These are phyloP conservation scores for Curvularia eragrostidis DNA, from an alignment of 2,329 filamentous ascomycete species.

Conservation along the genomic window DNA sequence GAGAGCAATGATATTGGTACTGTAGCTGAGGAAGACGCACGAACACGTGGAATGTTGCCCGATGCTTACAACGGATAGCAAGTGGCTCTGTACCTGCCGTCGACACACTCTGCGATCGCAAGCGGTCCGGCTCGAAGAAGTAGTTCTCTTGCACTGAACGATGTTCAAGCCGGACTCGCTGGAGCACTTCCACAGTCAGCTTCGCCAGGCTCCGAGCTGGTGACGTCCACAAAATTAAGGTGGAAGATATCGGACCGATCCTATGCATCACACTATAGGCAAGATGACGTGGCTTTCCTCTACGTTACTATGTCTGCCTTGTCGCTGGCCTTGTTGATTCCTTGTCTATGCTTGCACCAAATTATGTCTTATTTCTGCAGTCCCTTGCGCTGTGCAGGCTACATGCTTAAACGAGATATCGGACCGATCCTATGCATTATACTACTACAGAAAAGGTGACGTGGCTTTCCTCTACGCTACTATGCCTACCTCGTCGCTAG, in stretches of 20 bases:
- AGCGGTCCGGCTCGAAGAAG: not conserved
- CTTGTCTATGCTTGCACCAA: not conserved
- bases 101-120: conserved; percentile 3
- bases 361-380: not conserved
- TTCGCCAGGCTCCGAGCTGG: not conserved
- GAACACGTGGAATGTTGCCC: conserved; percentile 2
- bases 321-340: not conserved
- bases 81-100: conserved; percentile 3
- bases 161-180: conserved; percentile 1
- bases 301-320: not conserved
- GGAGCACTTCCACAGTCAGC: not conserved
- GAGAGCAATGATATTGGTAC: conserved; percentile 5
- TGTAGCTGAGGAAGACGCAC: conserved; percentile 4
- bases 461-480: not conserved
- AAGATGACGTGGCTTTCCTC: conserved; percentile 1
- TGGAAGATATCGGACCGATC: conserved; percentile 1
- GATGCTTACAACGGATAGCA: conserved; percentile 3
- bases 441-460: conserved; percentile 2
- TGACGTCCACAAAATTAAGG: not conserved
- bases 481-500: not conserved
- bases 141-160: not conserved
- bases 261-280: conserved; percentile 4
- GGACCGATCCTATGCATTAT: too few species aligned
- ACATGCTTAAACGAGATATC: too few species aligned
- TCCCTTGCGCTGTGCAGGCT: conserved; percentile 1